Evolutionary conservation across 2,329 filamentous ascomycete species (phyloP), one percentile per base, ranked within the genome.

Genomic region (Cladosporium oxysporum): DNA sequence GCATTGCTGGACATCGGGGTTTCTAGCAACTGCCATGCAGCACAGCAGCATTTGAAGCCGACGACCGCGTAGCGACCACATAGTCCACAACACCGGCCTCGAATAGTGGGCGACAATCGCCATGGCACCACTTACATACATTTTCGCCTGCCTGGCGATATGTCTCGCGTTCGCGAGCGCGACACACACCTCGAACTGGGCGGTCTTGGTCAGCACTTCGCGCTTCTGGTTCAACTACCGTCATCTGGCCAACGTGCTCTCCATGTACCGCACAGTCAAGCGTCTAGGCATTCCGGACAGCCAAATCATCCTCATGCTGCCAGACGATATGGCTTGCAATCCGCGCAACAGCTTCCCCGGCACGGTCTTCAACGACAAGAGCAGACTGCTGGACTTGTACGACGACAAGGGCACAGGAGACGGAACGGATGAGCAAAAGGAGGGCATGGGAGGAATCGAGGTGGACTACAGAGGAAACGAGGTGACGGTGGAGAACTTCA

Each of bases 171-270:
- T 83, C 66, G 81, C 83, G 59, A 77, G 78, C 31, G 87, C 88
- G 71, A 90, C 94, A 73, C 95, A 99, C 81, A 99, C 95, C 18
- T 97, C 92, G 77, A 99, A 99, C 81, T 99, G 95, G 95, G 95
- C 95, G 11, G 95, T 99, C 68, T 89, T 99, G n/a, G 95, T 99
- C 66, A 95, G 91, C 70, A 99, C 95, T 6, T 99, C 95, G 62
- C 91, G 95, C 63, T 99, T 99, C 85, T 99, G 95, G 95, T 99
- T 99, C 88, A 99, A 99, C 82, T 99, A 99, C 81, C 91, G 95
- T 66, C 95, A 99, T 79, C 90, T 99, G 62, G 93, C 95, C 79
- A 99, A 99, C 81, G 95, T 97, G 21, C 88, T 99, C 68, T 97
- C 94, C 67, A 89, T 99, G 69, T 99, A 99, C 81, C 92, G 95